phyloP scores from a whole-genome alignment of 192 early-diverging fungal species.

The Umbelopsis vinacea region DNA sequence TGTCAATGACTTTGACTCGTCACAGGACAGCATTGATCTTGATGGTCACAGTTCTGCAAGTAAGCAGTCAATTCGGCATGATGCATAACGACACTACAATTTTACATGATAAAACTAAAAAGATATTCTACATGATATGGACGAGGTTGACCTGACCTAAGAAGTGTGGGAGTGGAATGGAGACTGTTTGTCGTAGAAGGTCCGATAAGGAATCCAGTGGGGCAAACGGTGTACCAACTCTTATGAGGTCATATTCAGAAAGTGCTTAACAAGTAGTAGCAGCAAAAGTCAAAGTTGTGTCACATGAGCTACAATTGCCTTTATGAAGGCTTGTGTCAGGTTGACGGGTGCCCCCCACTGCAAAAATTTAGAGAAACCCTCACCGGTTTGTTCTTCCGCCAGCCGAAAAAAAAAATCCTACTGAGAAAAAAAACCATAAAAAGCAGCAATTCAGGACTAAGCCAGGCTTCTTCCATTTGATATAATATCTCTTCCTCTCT shows the following conservation, averaged over 20 bases:
- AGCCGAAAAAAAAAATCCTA: not conserved
- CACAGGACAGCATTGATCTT: not conserved
- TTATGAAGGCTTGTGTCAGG: not conserved
- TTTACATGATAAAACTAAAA: no score
- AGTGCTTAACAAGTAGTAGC: not conserved
- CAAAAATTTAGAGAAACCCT: not conserved
- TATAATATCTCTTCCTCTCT: slow-evolving; percentile 2
- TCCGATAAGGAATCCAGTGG: no score
- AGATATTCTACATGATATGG: no score
- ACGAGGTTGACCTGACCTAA: not conserved
- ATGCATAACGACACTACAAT: no score
- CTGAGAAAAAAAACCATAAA: not conserved
- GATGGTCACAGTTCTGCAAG: no score
- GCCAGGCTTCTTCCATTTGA: not conserved
- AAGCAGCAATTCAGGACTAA: not conserved
- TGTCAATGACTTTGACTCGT: not conserved
- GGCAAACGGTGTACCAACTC: no score
- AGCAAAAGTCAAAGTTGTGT: not conserved
- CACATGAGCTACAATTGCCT: not conserved
- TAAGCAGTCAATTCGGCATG: no score
- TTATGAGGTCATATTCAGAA: not conserved
- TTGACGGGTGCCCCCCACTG: no score
- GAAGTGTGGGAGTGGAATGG: not conserved
- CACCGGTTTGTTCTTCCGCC: slow-evolving; percentile 4
- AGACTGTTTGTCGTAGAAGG: no score